A percentile compares a stretch with the other conserved stretches of the same genome.
These are phyloP conservation scores for Kazachstania sp. DNA, from an alignment of 1,139 yeast species.

Conservation along the genomic window DNA sequence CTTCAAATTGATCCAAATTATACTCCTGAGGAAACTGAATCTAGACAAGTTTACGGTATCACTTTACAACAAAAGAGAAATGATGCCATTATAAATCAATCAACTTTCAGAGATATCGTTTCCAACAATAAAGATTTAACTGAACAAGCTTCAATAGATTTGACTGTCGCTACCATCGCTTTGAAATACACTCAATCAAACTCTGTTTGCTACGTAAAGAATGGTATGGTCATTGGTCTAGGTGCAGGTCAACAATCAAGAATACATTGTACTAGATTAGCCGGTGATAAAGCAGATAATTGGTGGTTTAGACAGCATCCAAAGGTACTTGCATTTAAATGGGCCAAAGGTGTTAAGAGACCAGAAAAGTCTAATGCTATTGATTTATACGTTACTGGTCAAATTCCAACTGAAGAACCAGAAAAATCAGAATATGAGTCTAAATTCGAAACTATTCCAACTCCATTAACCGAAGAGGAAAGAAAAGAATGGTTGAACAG, in stretches of 20 bases:
- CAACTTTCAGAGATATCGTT: conserved; percentile 84
- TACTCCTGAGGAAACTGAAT: conserved; percentile 71
- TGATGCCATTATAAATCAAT: conserved; percentile 86
- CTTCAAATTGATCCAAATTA: conserved; percentile 92
- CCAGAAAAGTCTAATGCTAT: conserved; percentile 98
- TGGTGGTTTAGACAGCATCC: conserved; percentile 99
- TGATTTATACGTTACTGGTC: conserved; percentile 84
- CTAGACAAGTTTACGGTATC: conserved; percentile 93
- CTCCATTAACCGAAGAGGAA: conserved; percentile 72
- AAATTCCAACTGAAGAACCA: conserved; percentile 86
- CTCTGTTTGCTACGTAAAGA: conserved; percentile 96
- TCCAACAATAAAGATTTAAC: conserved; percentile 79
- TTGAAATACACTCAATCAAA: conserved; percentile 95
- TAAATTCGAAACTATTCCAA: conserved; percentile 76
- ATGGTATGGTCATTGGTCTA: conserved; percentile 97
- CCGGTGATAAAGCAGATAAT: conserved; percentile 98
- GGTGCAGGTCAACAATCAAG: conserved; percentile 99
- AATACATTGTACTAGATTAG: conserved; percentile 97
- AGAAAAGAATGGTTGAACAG: conserved; percentile 78
- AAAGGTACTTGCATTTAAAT: conserved; percentile 79
- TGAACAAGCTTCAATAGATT: conserved; percentile 85
- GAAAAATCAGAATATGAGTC: conserved; percentile 88
- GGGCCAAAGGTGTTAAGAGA: conserved; percentile 98
- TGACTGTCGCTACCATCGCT: conserved; percentile 94
- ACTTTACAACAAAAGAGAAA: conserved; percentile 94